A percentile compares a stretch with the other conserved stretches of the same genome.
Conservation (phyloP, 78 protist species). For the Mantamonas sphyraenae region DNA sequence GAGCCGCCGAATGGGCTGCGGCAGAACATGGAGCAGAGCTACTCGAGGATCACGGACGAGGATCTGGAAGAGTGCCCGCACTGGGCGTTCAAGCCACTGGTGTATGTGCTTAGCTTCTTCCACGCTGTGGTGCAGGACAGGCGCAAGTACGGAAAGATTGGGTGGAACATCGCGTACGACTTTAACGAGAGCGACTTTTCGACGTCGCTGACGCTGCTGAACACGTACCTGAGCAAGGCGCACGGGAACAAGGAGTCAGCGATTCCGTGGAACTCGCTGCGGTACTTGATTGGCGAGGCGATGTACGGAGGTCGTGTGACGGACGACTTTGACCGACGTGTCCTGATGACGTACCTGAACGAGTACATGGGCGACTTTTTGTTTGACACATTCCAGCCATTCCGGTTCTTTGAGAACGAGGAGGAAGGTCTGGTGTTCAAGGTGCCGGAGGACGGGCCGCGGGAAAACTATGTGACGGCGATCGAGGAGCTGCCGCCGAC, state of each 20-base stretch:
- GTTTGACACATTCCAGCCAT: slow-evolving; percentile 83
- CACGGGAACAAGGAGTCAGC: slow-evolving; percentile 10
- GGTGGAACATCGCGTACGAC: slow-evolving; percentile 89
- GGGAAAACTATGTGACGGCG: slow-evolving; percentile 2
- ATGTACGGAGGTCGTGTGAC: slow-evolving; percentile 95
- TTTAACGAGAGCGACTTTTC: slow-evolving; percentile 86
- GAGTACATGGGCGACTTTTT: slow-evolving; percentile 94
- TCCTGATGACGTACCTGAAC: slow-evolving; percentile 76
- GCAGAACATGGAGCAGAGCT: slow-evolving; percentile 69
- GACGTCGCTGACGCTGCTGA: slow-evolving; percentile 41
- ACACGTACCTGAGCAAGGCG: slow-evolving; percentile 68
- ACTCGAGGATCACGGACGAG: slow-evolving; percentile 53
- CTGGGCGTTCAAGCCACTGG: slow-evolving; percentile 65
- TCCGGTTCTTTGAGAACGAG: slow-evolving; percentile 55
- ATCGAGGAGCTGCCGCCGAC: slow-evolving; percentile 54
- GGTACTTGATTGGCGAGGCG: slow-evolving; percentile 87
- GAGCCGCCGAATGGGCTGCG: slow-evolving; percentile 91
- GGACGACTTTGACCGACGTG: slow-evolving; percentile 76
- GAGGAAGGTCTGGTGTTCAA: neutral
- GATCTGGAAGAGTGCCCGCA: slow-evolving; percentile 54
- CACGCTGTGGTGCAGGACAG: slow-evolving; percentile 94
- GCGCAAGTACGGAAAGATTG: slow-evolving; percentile 88
- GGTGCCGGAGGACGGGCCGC: neutral
- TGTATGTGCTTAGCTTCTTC: slow-evolving; percentile 83
- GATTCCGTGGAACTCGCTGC: slow-evolving; percentile 80